Conservation (phyloP, 2,329 filamentous ascomycete species). For the Aschersonia sp. region DNA sequence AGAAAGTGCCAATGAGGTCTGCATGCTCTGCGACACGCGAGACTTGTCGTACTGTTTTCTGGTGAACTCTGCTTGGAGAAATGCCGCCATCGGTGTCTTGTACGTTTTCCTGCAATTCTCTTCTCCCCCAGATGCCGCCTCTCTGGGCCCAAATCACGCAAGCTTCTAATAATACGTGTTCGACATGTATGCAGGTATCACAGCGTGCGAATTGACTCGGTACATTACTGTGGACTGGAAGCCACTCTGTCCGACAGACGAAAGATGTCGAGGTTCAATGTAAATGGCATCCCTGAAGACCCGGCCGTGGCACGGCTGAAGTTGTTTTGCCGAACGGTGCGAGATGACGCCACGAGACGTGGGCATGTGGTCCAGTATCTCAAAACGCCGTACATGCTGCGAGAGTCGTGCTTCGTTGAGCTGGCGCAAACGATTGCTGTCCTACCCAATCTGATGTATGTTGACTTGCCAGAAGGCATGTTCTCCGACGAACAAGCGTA, state of each 20-base stretch:
- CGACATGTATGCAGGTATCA: conserved; percentile 50
- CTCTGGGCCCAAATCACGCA: not conserved
- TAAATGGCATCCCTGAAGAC: conserved; percentile 70
- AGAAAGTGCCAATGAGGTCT: conserved; percentile 61
- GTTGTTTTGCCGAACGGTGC: conserved; percentile 68
- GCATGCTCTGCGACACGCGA: conserved; percentile 86
- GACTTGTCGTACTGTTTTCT: conserved; percentile 69
- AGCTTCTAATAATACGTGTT: not conserved
- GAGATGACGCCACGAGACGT: conserved; percentile 56
- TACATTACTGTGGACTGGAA: conserved; percentile 88
- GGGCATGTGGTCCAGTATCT: conserved; percentile 61
- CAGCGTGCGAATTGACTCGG: conserved; percentile 81
- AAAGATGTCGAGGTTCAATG: conserved; percentile 57
- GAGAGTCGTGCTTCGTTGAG: conserved; percentile 72
- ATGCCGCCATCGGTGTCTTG: conserved; percentile 37
- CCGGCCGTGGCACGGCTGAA: conserved; percentile 61
- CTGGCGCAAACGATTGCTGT: conserved; percentile 77
- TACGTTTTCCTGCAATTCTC: conserved; percentile 29
- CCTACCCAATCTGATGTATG: conserved; percentile 70
- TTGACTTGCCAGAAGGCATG: conserved; percentile 81
- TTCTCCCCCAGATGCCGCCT: not conserved
- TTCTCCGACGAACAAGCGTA: conserved; percentile 69
- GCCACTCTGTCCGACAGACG: conserved; percentile 66
- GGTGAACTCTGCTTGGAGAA: conserved; percentile 60
- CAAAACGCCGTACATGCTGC: conserved; percentile 89